Conservation (phyloP, 1,284 basidiomycete species). For the Moesziomyces parantarcticus region DNA sequence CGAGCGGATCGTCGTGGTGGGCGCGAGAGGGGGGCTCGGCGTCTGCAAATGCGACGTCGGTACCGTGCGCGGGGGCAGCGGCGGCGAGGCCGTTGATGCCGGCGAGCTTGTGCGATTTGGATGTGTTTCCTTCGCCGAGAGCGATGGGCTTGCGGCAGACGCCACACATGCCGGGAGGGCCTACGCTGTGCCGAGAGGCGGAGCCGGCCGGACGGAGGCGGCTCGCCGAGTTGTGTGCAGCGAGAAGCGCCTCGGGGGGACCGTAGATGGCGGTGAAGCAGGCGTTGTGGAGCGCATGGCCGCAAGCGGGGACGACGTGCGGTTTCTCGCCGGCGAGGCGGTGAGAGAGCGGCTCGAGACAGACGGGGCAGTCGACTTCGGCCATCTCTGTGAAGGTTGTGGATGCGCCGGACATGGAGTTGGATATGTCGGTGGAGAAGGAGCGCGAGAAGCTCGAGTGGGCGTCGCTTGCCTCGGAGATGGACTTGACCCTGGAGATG, state of each 20-base stretch:
- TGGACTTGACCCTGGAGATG: constrained; percentile 14
- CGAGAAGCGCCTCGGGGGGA: constrained; percentile 75
- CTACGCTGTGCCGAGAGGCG: constrained; percentile 70
- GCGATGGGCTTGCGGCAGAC: constrained; percentile 96
- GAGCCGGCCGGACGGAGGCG: constrained; percentile 31
- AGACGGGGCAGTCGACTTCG: constrained; percentile 88
- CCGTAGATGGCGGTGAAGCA: constrained; percentile 97
- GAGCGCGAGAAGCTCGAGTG: constrained; percentile 25
- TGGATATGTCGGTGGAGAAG: constrained; percentile 31
- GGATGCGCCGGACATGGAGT: constrained; percentile 20
- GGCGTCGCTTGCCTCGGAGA: constrained; percentile 31
- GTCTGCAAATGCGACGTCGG: constrained; percentile 14
- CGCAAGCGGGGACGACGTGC: constrained; percentile 93
- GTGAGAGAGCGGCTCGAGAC: constrained; percentile 87
- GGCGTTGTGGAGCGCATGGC: constrained; percentile 94
- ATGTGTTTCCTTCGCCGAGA: constrained; percentile 78
- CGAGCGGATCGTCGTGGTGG: constrained; percentile 42
- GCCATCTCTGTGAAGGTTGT: constrained; percentile 75
- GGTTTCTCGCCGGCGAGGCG: constrained; percentile 89
- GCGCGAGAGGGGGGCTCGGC: constrained; percentile 21
- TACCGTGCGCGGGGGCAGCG: constrained; percentile 7
- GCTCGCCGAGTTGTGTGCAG: constrained; percentile 32
- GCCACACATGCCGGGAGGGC: constrained; percentile 86
- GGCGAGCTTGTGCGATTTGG: constrained; percentile 68
- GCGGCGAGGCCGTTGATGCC: constrained; percentile 24